These are phyloP conservation scores for Nakazawaea pomicola DNA, from an alignment of 805 yeast species.

Conservation along the genomic window DNA sequence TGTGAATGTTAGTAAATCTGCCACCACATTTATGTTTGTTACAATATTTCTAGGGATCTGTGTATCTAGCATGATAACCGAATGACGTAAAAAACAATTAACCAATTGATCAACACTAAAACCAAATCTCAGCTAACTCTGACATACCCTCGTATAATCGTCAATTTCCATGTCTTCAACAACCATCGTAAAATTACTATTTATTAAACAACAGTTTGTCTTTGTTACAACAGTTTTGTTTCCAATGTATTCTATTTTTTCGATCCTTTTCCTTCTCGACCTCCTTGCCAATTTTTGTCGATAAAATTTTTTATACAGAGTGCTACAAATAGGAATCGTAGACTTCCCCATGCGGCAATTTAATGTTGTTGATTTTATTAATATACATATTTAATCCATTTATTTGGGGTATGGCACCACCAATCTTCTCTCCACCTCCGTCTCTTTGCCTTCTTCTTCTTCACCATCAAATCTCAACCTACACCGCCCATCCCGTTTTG, in stretches of 20 bases:
- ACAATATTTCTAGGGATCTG: no score
- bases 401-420: constrained; percentile 68
- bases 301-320: neutral
- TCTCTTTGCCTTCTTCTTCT: constrained; percentile 93
- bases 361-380: neutral
- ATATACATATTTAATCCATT: neutral
- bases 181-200: constrained; percentile 8
- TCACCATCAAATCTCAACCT: constrained; percentile 90
- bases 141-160: constrained; percentile 41
- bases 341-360: constrained; percentile 3
- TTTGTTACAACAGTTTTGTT: no score
- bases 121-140: neutral
- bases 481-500: constrained; percentile 70
- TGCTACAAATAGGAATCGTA: neutral
- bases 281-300: no score
- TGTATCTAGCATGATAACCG: no score
- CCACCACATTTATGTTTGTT: no score
- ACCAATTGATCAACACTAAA: no score
- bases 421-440: constrained; percentile 80
- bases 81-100: no score
- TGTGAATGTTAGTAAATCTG: neutral
- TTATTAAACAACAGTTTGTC: no score
- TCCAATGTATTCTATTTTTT: no score
- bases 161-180: constrained; percentile 57
- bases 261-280: no score